A percentile compares a stretch with the other conserved stretches of the same genome.
phyloP scores from a whole-genome alignment of 306 rosid genomes.

The Sicyos baderoa region DNA sequence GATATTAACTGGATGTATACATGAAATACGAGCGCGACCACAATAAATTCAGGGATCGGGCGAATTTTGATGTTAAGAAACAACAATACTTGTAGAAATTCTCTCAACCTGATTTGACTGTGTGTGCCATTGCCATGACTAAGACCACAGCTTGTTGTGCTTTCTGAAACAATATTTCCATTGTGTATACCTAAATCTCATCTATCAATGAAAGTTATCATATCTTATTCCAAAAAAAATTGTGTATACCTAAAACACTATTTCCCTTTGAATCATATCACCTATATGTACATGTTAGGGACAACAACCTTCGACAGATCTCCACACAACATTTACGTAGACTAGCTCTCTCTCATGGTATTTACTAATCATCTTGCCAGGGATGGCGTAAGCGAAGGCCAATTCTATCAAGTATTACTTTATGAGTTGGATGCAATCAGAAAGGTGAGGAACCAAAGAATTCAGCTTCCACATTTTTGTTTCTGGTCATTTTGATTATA shows the following conservation, averaged over 20 bases:
- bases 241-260: not conserved
- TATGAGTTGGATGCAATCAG: conserved; percentile 83
- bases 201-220: too few relatives aligned
- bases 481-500: not conserved
- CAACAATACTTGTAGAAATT: not conserved
- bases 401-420: conserved; percentile 82
- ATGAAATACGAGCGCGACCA: not conserved
- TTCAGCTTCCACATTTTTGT: not conserved
- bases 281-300: not conserved
- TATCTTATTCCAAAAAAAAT: too few relatives aligned
- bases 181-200: not conserved
- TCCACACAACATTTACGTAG: not conserved
- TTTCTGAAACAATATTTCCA: not conserved
- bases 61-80: not conserved
- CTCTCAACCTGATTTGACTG: not conserved
- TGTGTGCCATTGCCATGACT: not conserved
- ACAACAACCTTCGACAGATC: too few relatives aligned
- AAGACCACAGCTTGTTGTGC: not conserved
- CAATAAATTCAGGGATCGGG: not conserved
- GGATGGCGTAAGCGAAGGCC: conserved; percentile 97
- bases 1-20: not conserved
- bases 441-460: conserved; percentile 42
- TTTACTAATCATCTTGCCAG: conserved; percentile 31
- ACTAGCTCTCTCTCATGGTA: not conserved
- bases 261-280: not conserved